Evolutionary conservation across 805 yeast genomes (phyloP), one percentile per base, ranked within the genome.

Genomic region (Yamadazyma philogaea): DNA sequence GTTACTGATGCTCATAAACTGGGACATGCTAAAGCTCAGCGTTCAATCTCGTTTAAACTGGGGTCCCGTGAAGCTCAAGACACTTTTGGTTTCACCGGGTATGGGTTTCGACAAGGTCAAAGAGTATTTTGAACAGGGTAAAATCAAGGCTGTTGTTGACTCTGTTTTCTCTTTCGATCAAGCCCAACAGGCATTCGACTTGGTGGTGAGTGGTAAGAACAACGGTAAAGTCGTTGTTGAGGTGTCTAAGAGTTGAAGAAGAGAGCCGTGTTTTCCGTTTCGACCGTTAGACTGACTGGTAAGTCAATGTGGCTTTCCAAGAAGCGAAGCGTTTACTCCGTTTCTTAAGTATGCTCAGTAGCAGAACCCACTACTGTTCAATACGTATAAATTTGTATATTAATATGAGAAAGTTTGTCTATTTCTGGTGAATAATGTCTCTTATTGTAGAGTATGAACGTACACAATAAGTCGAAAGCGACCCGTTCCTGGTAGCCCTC

Each of bases 181-280:
- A 15, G 77, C 57, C 48, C 48, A 70, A 35, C 56, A 65, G 8
- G 93, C 88, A 1, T 57, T 75, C 34, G 74, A 74, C 6, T 66
- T 64, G 46, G 57, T 83, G 27, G 58, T 57, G 6, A 58, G 69
- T 24, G 74, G 77, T 44, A 64, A 57, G 37, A 80, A 82, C 7
- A 76, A 72, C 44, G 96, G 96, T 27, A 87, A 87, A 58, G 66
- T 84, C 37, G 75, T 87, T n/a, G 43, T 79, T 24, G 53, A 58
- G 41, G 53, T 67, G 7, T 17, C 21, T 15, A 24, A 24, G 28
- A n/a, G 12, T 4, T 24, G 38, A 39, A 20, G 35, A 18, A 6
- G 17, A 36, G 21, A 15, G 7, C 28, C 11, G 28, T 24, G 28
- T 24, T 24, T n/a, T n/a, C n/a, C n/a, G n/a, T n/a, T n/a, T n/a